A percentile compares a stretch with the other conserved stretches of the same genome.
Conservation (phyloP, 2,329 filamentous ascomycete species). For the Aspergillus flavus region DNA sequence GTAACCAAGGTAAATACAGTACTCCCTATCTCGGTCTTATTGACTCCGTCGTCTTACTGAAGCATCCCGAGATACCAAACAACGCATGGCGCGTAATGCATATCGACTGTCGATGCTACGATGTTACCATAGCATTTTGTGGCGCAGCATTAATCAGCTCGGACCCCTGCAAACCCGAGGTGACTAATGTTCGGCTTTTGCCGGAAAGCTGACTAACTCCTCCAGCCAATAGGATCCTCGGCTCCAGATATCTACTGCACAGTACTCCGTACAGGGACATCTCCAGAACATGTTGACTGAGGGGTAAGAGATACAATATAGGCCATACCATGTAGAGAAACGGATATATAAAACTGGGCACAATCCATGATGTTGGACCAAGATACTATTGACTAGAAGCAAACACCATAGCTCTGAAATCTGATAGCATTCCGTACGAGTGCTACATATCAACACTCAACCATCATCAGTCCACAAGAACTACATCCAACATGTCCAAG, state of each 20-base stretch:
- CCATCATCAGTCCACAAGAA: not conserved
- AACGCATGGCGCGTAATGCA: not conserved
- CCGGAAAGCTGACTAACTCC: not conserved
- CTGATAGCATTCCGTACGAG: not conserved
- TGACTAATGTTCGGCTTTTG: not conserved
- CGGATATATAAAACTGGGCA: not conserved
- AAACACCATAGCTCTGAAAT: not conserved
- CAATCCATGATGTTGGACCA: not conserved
- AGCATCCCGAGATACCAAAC: not conserved
- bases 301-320: not conserved
- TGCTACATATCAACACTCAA: not conserved
- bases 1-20: not conserved
- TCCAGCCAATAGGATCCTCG: not conserved
- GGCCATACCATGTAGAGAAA: not conserved
- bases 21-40: not conserved
- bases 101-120: not conserved
- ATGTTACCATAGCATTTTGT: conserved; percentile 1
- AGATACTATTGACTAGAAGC: not conserved
- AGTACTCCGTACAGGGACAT: too few relatives aligned
- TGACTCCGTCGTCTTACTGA: not conserved
- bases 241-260: not conserved
- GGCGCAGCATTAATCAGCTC: conserved; percentile 5
- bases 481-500: not conserved
- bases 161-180: not conserved
- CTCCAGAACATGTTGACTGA: not conserved